Conservation (phyloP, 169 alveolate species). For the Babesia bigemina region DNA sequence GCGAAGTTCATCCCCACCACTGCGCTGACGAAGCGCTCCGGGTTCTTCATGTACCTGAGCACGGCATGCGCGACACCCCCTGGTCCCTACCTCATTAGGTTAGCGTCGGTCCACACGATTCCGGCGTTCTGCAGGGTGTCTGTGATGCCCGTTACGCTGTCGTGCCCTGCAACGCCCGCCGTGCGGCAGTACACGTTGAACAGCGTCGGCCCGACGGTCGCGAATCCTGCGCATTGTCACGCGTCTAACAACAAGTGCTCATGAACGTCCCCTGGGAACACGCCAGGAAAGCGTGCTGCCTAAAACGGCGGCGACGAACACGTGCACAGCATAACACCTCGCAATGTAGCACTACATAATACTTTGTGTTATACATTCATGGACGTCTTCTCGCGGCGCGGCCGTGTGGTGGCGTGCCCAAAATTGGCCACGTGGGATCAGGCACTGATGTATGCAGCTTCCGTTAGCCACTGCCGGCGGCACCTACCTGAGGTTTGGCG, state of each 20-base stretch:
- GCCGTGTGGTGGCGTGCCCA: background rate
- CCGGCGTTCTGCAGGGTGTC: slow-evolving; percentile 76
- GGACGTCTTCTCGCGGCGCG: background rate
- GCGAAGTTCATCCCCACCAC: slow-evolving; percentile 78
- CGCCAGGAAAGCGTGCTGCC: background rate
- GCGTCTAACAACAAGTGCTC: background rate
- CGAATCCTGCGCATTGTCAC: slow-evolving; percentile 63
- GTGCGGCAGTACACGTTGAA: slow-evolving; percentile 82
- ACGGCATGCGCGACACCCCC: background rate
- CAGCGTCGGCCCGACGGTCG: slow-evolving; percentile 82
- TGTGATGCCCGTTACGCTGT: slow-evolving; percentile 71
- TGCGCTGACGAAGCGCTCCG: slow-evolving; percentile 71
- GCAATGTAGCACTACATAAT: background rate
- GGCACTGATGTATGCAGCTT: background rate
- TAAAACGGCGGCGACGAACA: background rate
- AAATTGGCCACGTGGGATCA: background rate
- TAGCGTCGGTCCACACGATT: slow-evolving; percentile 82
- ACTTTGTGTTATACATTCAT: background rate
- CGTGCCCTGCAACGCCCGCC: slow-evolving; percentile 72
- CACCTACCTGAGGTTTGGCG: slow-evolving; percentile 69
- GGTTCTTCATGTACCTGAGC: slow-evolving; percentile 77
- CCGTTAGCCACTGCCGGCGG: background rate
- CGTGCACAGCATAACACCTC: background rate
- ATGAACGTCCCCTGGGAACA: no score
- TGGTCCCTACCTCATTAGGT: slow-evolving; percentile 67